Evolutionary conservation across 2,329 filamentous ascomycete genomes (phyloP).

Genomic region (Botrytis aclada): DNA sequence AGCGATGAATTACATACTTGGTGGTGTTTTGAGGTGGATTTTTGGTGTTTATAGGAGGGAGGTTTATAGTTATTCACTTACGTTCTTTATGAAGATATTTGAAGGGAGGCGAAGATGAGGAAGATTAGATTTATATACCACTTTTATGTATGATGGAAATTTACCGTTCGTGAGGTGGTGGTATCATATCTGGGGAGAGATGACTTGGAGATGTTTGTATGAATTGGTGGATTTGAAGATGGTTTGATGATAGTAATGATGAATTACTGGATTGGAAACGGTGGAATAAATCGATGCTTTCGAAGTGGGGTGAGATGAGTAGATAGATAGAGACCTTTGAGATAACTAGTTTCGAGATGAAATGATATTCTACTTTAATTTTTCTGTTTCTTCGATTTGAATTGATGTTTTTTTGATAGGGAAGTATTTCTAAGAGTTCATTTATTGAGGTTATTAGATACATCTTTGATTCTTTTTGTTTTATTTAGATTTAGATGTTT

Average conservation of each 20-base stretch:
- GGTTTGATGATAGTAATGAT: background rate
- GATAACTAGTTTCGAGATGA: background rate
- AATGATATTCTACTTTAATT: background rate
- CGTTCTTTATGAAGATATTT: background rate
- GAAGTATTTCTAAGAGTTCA: too few species aligned
- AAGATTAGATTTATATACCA: background rate
- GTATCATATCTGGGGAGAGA: background rate
- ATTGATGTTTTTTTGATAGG: background rate
- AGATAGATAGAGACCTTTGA: background rate
- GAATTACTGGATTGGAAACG: background rate
- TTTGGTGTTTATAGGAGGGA: background rate
- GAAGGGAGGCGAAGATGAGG: background rate
- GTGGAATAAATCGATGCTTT: background rate
- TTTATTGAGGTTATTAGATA: too few species aligned
- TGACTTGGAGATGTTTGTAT: background rate
- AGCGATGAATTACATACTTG: background rate
- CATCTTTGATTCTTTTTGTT: too few species aligned
- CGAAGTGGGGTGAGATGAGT: background rate
- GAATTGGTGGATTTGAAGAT: background rate
- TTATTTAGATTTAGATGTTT: too few species aligned
- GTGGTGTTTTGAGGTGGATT: background rate
- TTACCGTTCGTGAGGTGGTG: background rate
- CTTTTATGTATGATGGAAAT: background rate
- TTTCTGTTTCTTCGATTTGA: background rate
- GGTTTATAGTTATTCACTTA: background rate